These are phyloP conservation scores for Lactarius hengduanensis DNA, from an alignment of 768 basidiomycete genomes.

Conservation along the genomic window DNA sequence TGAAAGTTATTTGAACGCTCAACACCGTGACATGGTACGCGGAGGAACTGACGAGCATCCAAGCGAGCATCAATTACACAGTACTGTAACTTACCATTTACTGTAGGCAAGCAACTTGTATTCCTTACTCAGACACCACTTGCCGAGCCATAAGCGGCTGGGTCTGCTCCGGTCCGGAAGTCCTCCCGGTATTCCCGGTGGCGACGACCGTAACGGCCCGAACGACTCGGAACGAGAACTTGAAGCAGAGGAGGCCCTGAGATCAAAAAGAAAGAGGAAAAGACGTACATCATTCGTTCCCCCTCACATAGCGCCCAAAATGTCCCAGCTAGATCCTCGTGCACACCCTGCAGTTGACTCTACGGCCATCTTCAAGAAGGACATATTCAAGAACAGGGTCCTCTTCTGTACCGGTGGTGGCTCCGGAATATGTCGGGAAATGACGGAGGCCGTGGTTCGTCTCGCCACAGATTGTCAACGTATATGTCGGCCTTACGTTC, in stretches of 20 bases:
- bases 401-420: slow-evolving; percentile 90
- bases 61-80: neutral
- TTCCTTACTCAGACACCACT: neutral
- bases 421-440: slow-evolving; percentile 88
- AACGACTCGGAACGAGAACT: neutral
- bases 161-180: neutral
- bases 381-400: slow-evolving; percentile 89
- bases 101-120: neutral
- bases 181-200: neutral
- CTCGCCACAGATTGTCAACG: slow-evolving; percentile 7
- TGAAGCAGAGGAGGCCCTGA: neutral
- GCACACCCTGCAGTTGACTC: slow-evolving; percentile 52
- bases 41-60: neutral
- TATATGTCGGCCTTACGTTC: neutral
- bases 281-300: neutral
- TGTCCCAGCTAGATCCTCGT: slow-evolving; percentile 42
- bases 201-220: neutral
- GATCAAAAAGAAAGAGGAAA: neutral
- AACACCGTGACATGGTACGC: neutral
- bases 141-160: neutral
- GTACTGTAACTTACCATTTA: neutral
- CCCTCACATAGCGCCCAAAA: slow-evolving; percentile 22
- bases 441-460: slow-evolving; percentile 80
- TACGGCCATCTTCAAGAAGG: slow-evolving; percentile 64
- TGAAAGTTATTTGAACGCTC: neutral